Percentiles rank a stretch among this genome's conserved stretches.
Evolutionary conservation across 345 rosid genomes (phyloP).

Genomic region (Eucalyptus sp.): DNA sequence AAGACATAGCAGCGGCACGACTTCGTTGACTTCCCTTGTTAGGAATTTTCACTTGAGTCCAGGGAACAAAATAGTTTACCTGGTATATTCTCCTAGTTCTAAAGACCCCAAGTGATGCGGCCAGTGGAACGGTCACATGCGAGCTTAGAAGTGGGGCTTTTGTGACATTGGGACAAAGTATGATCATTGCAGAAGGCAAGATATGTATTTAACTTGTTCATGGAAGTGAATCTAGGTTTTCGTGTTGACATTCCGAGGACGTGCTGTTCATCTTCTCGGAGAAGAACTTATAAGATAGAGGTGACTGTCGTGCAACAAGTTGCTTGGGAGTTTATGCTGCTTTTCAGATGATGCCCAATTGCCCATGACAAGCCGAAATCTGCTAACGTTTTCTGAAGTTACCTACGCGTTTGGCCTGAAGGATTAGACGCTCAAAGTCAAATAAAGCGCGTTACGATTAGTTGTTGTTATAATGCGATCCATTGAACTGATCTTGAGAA

Average conservation of each 20-base stretch:
- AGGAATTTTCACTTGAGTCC: neutral
- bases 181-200: neutral
- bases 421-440: neutral
- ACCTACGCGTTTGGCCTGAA: neutral
- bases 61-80: neutral
- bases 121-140: neutral
- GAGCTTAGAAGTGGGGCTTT: neutral
- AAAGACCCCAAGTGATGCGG: neutral
- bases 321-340: neutral
- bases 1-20: neutral
- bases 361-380: neutral
- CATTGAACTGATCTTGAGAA: neutral
- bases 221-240: neutral
- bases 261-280: neutral
- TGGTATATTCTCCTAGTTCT: neutral
- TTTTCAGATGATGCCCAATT: neutral
- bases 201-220: neutral
- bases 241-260: neutral
- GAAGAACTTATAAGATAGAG: neutral
- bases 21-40: neutral
- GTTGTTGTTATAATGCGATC: neutral
- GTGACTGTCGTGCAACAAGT: accelerated
- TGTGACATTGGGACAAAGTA: neutral
- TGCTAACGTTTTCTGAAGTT: neutral
- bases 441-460: neutral